phyloP scores from a whole-genome alignment of 768 basidiomycete species.

The Amanita phalloides region DNA sequence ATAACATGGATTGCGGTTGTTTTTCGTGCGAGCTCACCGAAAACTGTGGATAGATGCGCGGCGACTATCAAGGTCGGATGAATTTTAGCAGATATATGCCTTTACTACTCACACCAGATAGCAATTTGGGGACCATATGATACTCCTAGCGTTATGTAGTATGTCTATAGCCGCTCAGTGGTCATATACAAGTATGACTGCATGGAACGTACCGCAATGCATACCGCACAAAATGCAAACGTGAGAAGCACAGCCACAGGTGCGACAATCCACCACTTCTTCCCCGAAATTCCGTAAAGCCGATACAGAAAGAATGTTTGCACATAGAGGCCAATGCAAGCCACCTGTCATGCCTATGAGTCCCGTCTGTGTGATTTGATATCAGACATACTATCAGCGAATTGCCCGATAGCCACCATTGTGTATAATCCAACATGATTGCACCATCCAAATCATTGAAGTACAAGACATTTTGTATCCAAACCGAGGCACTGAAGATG shows the following conservation, averaged over 20 bases:
- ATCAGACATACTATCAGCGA: constrained; percentile 16
- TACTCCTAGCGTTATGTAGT: constrained; percentile 15
- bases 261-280: constrained; percentile 11
- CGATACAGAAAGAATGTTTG: constrained; percentile 21
- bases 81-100: background rate
- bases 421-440: constrained; percentile 17
- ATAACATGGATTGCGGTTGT: background rate
- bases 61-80: constrained; percentile 12
- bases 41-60: constrained; percentile 16
- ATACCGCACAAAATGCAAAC: constrained; percentile 18
- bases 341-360: constrained; percentile 12
- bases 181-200: background rate
- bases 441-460: constrained; percentile 20
- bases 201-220: constrained; percentile 13
- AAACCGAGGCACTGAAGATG: constrained; percentile 16
- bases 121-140: constrained; percentile 9
- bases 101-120: constrained; percentile 17
- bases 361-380: background rate
- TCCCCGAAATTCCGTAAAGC: constrained; percentile 18
- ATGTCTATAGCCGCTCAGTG: constrained; percentile 12
- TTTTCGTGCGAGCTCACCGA: constrained; percentile 9
- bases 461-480: constrained; percentile 18
- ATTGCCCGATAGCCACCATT: constrained; percentile 23
- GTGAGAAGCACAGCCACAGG: constrained; percentile 14
- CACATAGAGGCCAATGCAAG: constrained; percentile 20